phyloP scores from a whole-genome alignment of 2,329 filamentous ascomycete species.

The Thelonectria blattea region DNA sequence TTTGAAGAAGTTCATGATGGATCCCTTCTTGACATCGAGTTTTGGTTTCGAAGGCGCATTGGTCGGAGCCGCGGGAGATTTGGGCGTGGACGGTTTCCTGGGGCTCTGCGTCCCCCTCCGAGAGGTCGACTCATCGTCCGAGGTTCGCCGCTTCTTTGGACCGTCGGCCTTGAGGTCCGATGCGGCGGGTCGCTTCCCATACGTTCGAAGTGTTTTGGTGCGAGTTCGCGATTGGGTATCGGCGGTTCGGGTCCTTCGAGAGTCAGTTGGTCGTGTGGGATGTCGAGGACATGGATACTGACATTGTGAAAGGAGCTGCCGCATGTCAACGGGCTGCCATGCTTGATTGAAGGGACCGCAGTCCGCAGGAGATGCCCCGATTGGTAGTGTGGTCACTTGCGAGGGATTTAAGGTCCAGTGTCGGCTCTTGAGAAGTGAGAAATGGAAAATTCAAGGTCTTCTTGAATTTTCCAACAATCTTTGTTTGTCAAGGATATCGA shows the following conservation, averaged over 20 bases:
- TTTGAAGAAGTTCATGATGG: conserved; percentile 51
- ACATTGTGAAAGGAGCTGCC: conserved; percentile 11
- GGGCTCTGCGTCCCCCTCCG: neutral
- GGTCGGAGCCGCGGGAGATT: neutral
- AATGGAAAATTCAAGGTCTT: neutral
- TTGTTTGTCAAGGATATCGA: neutral
- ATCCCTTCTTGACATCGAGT: conserved; percentile 36
- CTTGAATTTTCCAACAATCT: neutral
- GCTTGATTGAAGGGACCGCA: conserved; percentile 17
- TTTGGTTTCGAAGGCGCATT: neutral
- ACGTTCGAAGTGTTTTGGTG: conserved; percentile 48
- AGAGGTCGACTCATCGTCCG: neutral
- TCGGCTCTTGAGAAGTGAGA: neutral
- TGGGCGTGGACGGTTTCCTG: neutral
- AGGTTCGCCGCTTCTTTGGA: conserved; percentile 36
- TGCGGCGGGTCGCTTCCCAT: conserved; percentile 44
- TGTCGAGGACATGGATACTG: accelerated
- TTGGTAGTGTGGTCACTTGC: neutral
- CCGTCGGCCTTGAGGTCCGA: conserved; percentile 36
- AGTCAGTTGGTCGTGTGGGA: accelerated
- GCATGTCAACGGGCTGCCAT: conserved; percentile 16
- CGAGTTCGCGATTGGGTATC: conserved; percentile 36
- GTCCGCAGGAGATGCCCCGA: conserved; percentile 11
- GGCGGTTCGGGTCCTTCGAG: conserved; percentile 41
- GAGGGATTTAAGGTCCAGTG: neutral